Evolutionary conservation across 495 filamentous ascomycete species (phyloP), one percentile per base, ranked within the genome.

Genomic region (Aspergillus egyptiacus): DNA sequence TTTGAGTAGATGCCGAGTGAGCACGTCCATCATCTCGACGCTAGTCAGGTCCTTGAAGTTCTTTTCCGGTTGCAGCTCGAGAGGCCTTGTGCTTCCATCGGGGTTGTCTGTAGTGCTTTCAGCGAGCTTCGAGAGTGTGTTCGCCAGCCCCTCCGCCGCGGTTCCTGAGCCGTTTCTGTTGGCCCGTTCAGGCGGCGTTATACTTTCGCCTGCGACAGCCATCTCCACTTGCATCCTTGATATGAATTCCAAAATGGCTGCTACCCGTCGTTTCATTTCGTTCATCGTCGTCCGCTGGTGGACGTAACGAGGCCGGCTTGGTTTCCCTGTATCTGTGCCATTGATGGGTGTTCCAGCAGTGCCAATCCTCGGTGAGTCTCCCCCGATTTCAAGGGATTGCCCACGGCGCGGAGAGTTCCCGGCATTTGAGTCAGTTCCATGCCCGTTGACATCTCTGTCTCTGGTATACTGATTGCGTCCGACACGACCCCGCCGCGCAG

Each of bases 161-260:
- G 57, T 56, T 48, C 66, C 68, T 23, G 68, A 24, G 3, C 19
- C 31, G 7, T 62, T 57, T 20, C 67, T 68, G 25, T 74, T 70
- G 11, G 60, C 24, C 18, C 61, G 66, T 28, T 69, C 62, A 4
- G 69, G 65, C 11, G 65, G 69, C 3, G 71, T 69, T 22, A 58
- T 65, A 43, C 65, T 70, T 37, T 75, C 66, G 17, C 66, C 63
- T 27, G 66, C 60, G 2, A 62, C 80, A 0, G 88, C 91, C 71
- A 96, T 79, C 61, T 98, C 93, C 10, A 95, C 75, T 58, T 96
- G 91, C 54, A 88, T 91, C 36, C 87, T 80, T 6, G 86, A 83
- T 56, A 98, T 96, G 64, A 87, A 96, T 33, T 95, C 89, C 13
- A 94, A 72, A 46, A 98, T 91, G 11, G 75, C 83, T 2, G 83